Conservation (phyloP, 345 rosid species). For the Euphorbia pulcherrima region DNA sequence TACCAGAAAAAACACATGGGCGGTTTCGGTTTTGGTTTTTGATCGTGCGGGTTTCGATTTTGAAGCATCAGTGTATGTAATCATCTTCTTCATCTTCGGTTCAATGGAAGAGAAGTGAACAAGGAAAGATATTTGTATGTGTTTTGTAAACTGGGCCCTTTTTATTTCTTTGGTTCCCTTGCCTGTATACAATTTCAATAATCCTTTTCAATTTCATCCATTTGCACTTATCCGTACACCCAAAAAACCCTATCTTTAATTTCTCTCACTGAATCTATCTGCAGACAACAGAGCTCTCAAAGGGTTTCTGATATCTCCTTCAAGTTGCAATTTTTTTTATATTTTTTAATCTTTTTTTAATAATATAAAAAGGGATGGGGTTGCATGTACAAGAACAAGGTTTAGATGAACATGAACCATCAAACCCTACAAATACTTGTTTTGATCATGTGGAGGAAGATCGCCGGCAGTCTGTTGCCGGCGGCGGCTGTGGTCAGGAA, state of each 20-base stretch:
- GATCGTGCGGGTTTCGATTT: too few relatives aligned
- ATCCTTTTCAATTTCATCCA: not conserved
- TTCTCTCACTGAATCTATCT: conserved; percentile 18
- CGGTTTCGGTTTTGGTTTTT: conserved; percentile 11
- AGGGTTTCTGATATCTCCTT: too few relatives aligned
- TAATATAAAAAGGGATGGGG: conserved; percentile 20
- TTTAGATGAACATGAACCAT: conserved; percentile 19
- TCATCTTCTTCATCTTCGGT: not conserved
- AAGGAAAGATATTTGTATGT: conserved; percentile 52
- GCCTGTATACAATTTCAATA: conserved; percentile 32
- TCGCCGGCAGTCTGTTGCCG: conserved; percentile 3
- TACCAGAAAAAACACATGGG: conserved; percentile 26
- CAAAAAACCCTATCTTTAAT: conserved; percentile 17
- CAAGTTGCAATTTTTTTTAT: conserved; percentile 15
- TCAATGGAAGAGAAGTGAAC: not conserved
- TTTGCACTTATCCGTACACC: conserved; percentile 48
- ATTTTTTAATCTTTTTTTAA: not conserved
- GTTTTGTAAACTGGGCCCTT: conserved; percentile 39
- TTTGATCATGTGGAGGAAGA: conserved; percentile 33
- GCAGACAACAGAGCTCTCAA: conserved; percentile 12
- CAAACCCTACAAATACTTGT: conserved; percentile 13
- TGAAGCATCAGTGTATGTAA: not conserved
- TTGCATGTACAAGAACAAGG: conserved; percentile 33
- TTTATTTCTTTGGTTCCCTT: conserved; percentile 37
- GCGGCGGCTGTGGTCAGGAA: conserved; percentile 12